A percentile compares a stretch with the other conserved stretches of the same genome.
phyloP scores from a whole-genome alignment of 2,329 filamentous ascomycete genomes.

The Aschersonia sp. region DNA sequence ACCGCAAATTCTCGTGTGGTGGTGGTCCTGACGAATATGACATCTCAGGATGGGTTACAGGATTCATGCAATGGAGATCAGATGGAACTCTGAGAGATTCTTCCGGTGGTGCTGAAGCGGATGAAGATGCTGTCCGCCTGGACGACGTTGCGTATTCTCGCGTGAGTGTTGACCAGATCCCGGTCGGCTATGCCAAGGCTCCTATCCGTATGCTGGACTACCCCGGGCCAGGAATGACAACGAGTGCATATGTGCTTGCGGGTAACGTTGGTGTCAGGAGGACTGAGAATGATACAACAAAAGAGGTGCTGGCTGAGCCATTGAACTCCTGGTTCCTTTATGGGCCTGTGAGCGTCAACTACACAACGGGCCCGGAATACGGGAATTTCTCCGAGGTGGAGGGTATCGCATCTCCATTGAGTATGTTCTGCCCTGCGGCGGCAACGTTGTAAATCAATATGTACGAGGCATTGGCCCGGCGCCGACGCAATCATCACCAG shows the following conservation, averaged over 20 bases:
- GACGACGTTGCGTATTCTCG: constrained; percentile 16
- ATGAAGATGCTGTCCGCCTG: constrained; percentile 7
- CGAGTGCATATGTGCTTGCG: constrained; percentile 19
- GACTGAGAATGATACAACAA: constrained; percentile 3
- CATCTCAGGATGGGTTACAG: constrained; percentile 33
- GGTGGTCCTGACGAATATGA: constrained; percentile 17
- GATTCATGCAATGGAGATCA: constrained; percentile 28
- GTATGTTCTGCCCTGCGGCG: constrained; percentile 2
- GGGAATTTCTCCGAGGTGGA: constrained; percentile 11
- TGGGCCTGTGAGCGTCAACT: constrained; percentile 16
- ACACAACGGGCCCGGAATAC: constrained; percentile 6
- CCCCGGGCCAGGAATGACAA: constrained; percentile 4
- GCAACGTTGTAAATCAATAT: background rate
- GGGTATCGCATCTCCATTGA: constrained; percentile 4
- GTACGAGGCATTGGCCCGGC: too few species aligned
- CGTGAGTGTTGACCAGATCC: constrained; percentile 13
- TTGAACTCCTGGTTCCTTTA: constrained; percentile 26
- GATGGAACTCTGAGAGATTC: constrained; percentile 15
- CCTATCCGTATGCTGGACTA: constrained; percentile 22
- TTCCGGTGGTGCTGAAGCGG: constrained; percentile 3
- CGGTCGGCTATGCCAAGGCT: constrained; percentile 23
- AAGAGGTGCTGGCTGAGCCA: constrained; percentile 15
- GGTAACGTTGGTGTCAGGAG: constrained; percentile 21
- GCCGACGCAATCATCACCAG: too few species aligned
- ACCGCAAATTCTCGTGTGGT: constrained; percentile 15